phyloP scores from a whole-genome alignment of 768 basidiomycete species.

The Suillus luteus region DNA sequence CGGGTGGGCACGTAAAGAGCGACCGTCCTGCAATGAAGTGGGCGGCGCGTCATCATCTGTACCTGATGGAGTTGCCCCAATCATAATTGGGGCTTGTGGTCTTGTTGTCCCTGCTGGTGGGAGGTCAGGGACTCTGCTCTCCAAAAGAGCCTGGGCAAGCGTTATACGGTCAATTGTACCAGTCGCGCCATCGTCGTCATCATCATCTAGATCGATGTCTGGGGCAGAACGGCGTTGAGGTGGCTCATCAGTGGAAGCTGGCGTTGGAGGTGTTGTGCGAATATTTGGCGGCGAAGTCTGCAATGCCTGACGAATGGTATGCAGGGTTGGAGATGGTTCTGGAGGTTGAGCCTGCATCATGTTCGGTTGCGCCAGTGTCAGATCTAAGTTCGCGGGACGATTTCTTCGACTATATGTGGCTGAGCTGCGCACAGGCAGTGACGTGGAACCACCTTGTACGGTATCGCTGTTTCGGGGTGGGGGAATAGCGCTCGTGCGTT shows the following conservation, averaged over 20 bases:
- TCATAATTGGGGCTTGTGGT: constrained; percentile 69
- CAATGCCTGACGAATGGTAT: constrained; percentile 67
- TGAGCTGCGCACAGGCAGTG: constrained; percentile 34
- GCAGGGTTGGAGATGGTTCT: constrained; percentile 62
- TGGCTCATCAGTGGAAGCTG: constrained; percentile 23
- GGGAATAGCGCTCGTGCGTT: constrained; percentile 66
- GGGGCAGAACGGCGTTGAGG: constrained; percentile 41
- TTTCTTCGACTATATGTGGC: constrained; percentile 43
- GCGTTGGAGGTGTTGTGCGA: constrained; percentile 24
- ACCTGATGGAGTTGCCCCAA: constrained; percentile 46
- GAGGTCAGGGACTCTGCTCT: constrained; percentile 75
- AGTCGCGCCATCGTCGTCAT: constrained; percentile 47
- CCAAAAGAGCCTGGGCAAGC: constrained; percentile 71
- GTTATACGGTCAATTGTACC: constrained; percentile 62
- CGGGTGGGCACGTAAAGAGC: constrained; percentile 33
- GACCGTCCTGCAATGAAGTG: constrained; percentile 49
- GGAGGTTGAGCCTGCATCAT: constrained; percentile 37
- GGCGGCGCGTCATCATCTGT: constrained; percentile 46
- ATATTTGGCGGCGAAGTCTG: constrained; percentile 44
- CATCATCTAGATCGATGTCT: constrained; percentile 54
- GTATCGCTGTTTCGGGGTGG: constrained; percentile 32
- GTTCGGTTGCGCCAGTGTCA: constrained; percentile 44
- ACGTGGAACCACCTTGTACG: constrained; percentile 18
- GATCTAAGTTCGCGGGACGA: constrained; percentile 71
- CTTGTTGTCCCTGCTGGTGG: constrained; percentile 69